Conservation (phyloP, 2,329 filamentous ascomycete species). For the Sporothrix pseudoabietina region DNA sequence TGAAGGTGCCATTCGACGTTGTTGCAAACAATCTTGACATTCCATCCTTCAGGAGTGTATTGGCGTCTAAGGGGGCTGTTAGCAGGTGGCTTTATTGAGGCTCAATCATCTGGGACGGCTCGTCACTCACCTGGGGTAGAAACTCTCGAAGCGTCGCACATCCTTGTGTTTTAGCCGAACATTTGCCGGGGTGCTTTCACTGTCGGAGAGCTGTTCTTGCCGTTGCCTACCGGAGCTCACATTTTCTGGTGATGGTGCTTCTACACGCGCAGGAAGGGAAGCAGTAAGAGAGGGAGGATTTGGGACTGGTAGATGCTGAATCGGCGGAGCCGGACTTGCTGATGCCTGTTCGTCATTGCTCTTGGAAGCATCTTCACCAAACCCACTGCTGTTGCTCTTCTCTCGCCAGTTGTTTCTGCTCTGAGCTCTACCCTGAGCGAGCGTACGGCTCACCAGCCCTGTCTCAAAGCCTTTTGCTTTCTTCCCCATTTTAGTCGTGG, state of each 20-base stretch:
- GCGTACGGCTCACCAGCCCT: neutral
- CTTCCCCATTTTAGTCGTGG: neutral
- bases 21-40: conserved; percentile 30
- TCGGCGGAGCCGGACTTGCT: too few species aligned
- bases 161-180: neutral
- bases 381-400: too few species aligned
- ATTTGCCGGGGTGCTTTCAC: neutral
- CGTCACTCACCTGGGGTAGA: neutral
- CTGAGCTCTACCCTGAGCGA: neutral
- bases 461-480: neutral
- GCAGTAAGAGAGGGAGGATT: neutral
- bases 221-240: neutral
- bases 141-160: neutral
- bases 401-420: neutral
- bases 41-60: conserved; percentile 20
- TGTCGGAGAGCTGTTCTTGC: neutral
- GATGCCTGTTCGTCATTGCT: neutral
- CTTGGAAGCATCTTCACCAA: too few species aligned
- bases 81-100: neutral
- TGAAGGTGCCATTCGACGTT: conserved; percentile 29
- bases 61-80: neutral
- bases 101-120: too few species aligned
- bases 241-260: neutral
- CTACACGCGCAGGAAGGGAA: neutral
- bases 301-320: neutral